phyloP scores from a whole-genome alignment of 2,329 filamentous ascomycete genomes.

The Fusarium sp. region DNA sequence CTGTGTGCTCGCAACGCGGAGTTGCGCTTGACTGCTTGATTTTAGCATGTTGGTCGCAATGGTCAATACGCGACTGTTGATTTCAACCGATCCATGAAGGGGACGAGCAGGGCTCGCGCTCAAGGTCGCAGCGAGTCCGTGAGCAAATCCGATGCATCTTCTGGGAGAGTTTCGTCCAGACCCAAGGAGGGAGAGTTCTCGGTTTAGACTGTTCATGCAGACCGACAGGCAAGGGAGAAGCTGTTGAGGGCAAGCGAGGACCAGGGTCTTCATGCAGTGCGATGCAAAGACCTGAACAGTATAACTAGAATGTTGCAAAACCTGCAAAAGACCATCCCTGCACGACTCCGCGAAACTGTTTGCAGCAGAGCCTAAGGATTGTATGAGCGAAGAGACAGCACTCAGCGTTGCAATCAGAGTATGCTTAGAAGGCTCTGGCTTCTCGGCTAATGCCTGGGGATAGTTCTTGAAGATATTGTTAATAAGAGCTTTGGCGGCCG shows the following conservation, averaged over 20 bases:
- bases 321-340: conserved; percentile 88
- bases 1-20: conserved; percentile 91
- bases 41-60: conserved; percentile 95
- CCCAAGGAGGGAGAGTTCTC: conserved; percentile 84
- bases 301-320: conserved; percentile 94
- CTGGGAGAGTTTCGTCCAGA: conserved; percentile 82
- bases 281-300: conserved; percentile 94
- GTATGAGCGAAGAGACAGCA: conserved; percentile 82
- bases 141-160: conserved; percentile 89
- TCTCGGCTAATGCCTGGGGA: conserved; percentile 87
- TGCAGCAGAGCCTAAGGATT: conserved; percentile 84
- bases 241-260: conserved; percentile 91
- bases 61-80: conserved; percentile 90
- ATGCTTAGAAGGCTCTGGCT: conserved; percentile 89
- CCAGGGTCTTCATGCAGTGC: conserved; percentile 86
- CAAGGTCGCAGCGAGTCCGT: conserved; percentile 89
- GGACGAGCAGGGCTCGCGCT: conserved; percentile 91
- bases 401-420: conserved; percentile 83
- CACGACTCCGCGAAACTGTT: conserved; percentile 84
- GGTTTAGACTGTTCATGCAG: conserved; percentile 93
- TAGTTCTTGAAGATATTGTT: conserved; percentile 95
- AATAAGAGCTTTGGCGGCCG: conserved; percentile 83
- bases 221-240: conserved; percentile 91
- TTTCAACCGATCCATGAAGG: conserved; percentile 93
- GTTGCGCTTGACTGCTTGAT: conserved; percentile 89